Evolutionary conservation across 2,329 filamentous ascomycete genomes (phyloP).

Genomic region (Fusarium algeriense): DNA sequence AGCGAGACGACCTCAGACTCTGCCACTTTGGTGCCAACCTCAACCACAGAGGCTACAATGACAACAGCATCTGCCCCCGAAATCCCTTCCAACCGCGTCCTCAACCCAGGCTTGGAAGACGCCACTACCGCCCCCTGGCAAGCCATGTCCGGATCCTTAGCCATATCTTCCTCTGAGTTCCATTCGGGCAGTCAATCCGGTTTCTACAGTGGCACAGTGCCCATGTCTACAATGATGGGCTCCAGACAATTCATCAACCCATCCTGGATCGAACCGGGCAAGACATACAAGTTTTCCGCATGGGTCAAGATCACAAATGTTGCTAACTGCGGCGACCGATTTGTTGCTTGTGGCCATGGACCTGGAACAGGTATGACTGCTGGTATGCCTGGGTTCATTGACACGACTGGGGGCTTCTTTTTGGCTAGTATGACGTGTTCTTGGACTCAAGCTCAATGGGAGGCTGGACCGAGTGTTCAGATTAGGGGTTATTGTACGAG

Average conservation of each 20-base stretch:
- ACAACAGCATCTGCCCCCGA: background rate
- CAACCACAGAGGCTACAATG: background rate
- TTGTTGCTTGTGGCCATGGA: background rate
- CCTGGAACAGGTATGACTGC: background rate
- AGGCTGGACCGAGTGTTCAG: background rate
- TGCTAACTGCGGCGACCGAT: background rate
- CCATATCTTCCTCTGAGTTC: background rate
- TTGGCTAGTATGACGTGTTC: slow-evolving; percentile 1
- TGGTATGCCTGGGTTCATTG: background rate
- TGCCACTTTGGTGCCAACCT: background rate
- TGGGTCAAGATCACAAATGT: background rate
- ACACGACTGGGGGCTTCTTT: background rate
- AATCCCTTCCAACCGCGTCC: background rate
- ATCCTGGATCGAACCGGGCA: background rate
- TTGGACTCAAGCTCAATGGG: slow-evolving; percentile 9
- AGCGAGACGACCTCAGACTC: background rate
- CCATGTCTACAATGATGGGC: background rate
- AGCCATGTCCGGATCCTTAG: background rate
- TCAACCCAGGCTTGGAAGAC: background rate
- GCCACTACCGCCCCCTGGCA: fast-evolving
- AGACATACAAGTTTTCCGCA: background rate
- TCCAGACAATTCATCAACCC: background rate
- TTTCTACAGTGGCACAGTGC: background rate
- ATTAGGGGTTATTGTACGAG: background rate
- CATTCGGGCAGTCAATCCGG: background rate